Base-by-base conservation (phyloP, 1,139 yeast species). In the Yamadazyma oceani region DNA sequence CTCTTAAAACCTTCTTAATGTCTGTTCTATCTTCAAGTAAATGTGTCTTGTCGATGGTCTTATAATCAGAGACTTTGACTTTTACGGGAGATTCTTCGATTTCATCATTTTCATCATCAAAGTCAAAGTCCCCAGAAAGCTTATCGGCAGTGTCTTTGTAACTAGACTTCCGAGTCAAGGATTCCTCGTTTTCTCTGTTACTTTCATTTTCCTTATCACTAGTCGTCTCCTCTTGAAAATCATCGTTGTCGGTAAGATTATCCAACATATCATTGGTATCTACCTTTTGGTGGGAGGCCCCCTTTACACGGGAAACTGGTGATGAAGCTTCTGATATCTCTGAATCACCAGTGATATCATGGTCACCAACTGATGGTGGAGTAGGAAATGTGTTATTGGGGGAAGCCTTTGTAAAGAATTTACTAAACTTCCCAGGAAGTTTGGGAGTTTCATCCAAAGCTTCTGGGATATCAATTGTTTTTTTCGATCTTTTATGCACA, bases 21-120 rank as follows among this genome's bases (percentile, higher is more conserved):
- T 44, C 35, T 7, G 29, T 32, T 24, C 40, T 42, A 26, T 37
- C 38, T 14, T 17, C 31, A n/a, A 35, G 16, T 16, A 34, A 39
- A 27, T 37, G 24, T 12, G 28, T 23, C 3, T 9, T 32, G 6
- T 26, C 25, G 4, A 16, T 16, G 8, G 16, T 26, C 11, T n/a
- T 26, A 14, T 12, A 14, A 9, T 26, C 26, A 11, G 26, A 24
- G 26, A 34, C 35, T 11, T 36, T 42, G 2, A 34, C 17, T 29
- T 65, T 67, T 4, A 66, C 55, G 2, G 75, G 75, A 2, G 75
- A 69, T 41, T 70, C 76, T 34, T 69, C 75, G 15, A 70, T 58
- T 28, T 65, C 72, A 34, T 66, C 72, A 23, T 64, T 70, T n/a
- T 55, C 57, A n/a, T 53, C 57, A 26, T 58, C 59, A 17, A 58